These are phyloP conservation scores for Skeletonema marinoi DNA, from an alignment of 108 stramenopile genomes.

Conservation along the genomic window DNA sequence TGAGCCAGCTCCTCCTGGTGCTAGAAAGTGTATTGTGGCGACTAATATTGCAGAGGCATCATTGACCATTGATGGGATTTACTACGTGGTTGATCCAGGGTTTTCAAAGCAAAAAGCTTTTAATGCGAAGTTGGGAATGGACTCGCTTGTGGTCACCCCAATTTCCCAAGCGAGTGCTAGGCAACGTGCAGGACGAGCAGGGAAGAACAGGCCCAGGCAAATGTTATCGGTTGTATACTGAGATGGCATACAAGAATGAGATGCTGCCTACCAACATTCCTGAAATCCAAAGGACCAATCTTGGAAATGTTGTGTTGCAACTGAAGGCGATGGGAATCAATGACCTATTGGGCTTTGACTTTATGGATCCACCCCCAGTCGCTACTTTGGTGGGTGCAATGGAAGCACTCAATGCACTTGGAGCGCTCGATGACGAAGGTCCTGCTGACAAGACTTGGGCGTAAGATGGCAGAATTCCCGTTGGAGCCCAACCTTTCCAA, in stretches of 20 bases:
- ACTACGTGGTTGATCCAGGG: slow-evolving; percentile 99
- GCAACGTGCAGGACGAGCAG: slow-evolving; percentile 95
- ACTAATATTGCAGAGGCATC: slow-evolving; percentile 99
- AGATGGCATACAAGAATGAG: slow-evolving; percentile 92
- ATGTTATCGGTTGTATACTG: slow-evolving; percentile 98
- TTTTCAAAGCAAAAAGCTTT: slow-evolving; percentile 98
- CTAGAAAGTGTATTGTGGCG: slow-evolving; percentile 96
- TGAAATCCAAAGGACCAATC: slow-evolving; percentile 96
- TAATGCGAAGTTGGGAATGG: slow-evolving; percentile 98
- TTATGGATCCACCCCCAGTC: slow-evolving; percentile 99
- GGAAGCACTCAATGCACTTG: slow-evolving; percentile 93
- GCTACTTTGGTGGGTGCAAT: slow-evolving; percentile 96
- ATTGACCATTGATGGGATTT: slow-evolving; percentile 98
- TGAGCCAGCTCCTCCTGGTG: slow-evolving; percentile 94
- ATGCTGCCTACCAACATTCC: slow-evolving; percentile 94
- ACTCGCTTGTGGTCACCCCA: slow-evolving; percentile 96
- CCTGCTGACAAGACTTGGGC: slow-evolving; percentile 88
- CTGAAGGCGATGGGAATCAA: slow-evolving; percentile 98
- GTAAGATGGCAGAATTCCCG: slow-evolving; percentile 99
- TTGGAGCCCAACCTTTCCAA: slow-evolving; percentile 96
- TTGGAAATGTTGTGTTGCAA: slow-evolving; percentile 95
- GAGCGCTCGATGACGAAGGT: slow-evolving; percentile 98
- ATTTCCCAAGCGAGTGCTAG: slow-evolving; percentile 96
- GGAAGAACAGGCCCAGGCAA: slow-evolving; percentile 98
- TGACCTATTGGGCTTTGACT: slow-evolving; percentile 97